Percentiles rank a stretch among this genome's conserved stretches.
Evolutionary conservation across 768 basidiomycete species (phyloP).

Genomic region (Sutorius australiensis): DNA sequence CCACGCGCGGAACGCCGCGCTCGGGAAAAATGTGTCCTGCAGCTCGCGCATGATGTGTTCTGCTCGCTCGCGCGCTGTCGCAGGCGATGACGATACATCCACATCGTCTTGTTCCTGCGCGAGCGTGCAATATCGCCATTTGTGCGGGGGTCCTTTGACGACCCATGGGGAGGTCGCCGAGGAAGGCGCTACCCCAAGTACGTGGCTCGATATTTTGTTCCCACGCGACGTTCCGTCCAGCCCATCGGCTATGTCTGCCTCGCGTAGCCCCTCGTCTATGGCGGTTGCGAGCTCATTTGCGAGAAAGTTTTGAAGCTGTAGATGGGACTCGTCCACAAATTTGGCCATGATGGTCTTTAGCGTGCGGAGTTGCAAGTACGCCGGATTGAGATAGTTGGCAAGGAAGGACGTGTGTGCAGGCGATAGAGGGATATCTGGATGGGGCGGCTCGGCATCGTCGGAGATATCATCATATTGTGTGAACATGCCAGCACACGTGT

Average conservation of each 20-base stretch:
- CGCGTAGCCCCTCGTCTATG: slow-evolving; percentile 62
- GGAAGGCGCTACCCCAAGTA: slow-evolving; percentile 46
- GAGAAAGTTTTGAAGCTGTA: slow-evolving; percentile 89
- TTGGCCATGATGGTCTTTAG: slow-evolving; percentile 75
- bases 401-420: slow-evolving; percentile 68
- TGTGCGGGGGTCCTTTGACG: slow-evolving; percentile 86
- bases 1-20: slow-evolving; percentile 89
- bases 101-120: background rate
- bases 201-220: slow-evolving; percentile 61
- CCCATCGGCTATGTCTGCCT: slow-evolving; percentile 61
- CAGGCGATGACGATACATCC: background rate
- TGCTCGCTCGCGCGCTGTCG: slow-evolving; percentile 14
- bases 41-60: slow-evolving; percentile 36
- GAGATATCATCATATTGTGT: slow-evolving; percentile 43
- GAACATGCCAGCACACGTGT: slow-evolving; percentile 38
- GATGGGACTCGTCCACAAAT: slow-evolving; percentile 81
- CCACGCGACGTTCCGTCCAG: slow-evolving; percentile 48
- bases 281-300: slow-evolving; percentile 58
- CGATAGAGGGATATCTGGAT: slow-evolving; percentile 52
- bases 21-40: slow-evolving; percentile 76
- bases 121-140: slow-evolving; percentile 87
- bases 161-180: slow-evolving; percentile 56
- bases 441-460: slow-evolving; percentile 40
- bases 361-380: slow-evolving; percentile 80
- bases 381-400: slow-evolving; percentile 80